phyloP scores from a whole-genome alignment of 106 monocot species.

The Allium cepa region DNA sequence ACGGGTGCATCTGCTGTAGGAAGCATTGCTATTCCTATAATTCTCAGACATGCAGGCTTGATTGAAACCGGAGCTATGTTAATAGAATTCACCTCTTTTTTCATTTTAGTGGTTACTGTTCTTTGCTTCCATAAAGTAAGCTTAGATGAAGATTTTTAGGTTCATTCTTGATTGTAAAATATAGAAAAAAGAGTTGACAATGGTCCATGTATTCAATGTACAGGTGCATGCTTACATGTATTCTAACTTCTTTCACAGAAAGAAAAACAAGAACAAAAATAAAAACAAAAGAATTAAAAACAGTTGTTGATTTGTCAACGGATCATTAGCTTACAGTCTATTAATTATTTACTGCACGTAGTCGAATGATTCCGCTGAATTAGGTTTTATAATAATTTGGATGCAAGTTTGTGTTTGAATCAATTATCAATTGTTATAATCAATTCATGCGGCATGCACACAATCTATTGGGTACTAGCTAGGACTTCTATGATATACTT shows the following conservation, averaged over 20 bases:
- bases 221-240: neutral
- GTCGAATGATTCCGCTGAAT: too few relatives aligned
- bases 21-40: constrained; percentile 85
- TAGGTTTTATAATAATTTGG: too few relatives aligned
- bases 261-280: neutral
- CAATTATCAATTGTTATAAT: too few relatives aligned
- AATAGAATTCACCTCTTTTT: constrained; percentile 92
- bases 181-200: neutral
- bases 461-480: too few relatives aligned
- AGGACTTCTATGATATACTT: too few relatives aligned
- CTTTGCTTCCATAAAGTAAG: constrained; percentile 84
- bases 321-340: too few relatives aligned
- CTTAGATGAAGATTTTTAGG: constrained; percentile 88
- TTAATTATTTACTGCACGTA: too few relatives aligned
- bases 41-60: constrained; percentile 74
- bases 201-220: neutral
- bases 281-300: neutral
- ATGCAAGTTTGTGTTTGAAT: too few relatives aligned
- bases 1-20: constrained; percentile 89
- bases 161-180: neutral
- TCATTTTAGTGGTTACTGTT: constrained; percentile 79
- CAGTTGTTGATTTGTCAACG: neutral
- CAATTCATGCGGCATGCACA: too few relatives aligned
- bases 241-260: too few relatives aligned
- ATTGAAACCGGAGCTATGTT: constrained; percentile 92